These are phyloP conservation scores for Sphaerulina musiva DNA, from an alignment of 2,329 filamentous ascomycete genomes.

Conservation along the genomic window DNA sequence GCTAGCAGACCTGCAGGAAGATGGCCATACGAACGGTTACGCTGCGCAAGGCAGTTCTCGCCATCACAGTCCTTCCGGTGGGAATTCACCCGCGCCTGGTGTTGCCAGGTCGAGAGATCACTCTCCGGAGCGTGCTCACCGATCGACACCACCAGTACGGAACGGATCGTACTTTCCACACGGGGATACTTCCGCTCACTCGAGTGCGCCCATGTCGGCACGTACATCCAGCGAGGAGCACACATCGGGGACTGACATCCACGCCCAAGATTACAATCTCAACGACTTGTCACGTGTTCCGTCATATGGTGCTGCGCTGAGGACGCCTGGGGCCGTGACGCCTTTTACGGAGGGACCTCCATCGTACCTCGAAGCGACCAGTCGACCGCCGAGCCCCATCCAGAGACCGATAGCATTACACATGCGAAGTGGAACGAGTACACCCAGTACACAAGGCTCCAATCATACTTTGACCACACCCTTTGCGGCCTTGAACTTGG, in stretches of 20 bases:
- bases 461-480: conserved; percentile 16
- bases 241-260: conserved; percentile 11
- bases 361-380: conserved; percentile 43
- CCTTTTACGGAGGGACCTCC: conserved; percentile 40
- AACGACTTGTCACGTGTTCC: conserved; percentile 44
- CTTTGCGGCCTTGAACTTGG: conserved; percentile 13
- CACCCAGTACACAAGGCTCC: conserved; percentile 21
- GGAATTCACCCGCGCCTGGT: conserved; percentile 28
- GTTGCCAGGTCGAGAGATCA: conserved; percentile 14
- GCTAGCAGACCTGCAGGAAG: conserved; percentile 48
- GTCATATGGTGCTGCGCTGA: conserved; percentile 46
- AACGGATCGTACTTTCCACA: conserved; percentile 23
- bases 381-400: conserved; percentile 26
- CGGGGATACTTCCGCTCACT: conserved; percentile 24
- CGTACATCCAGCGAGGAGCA: conserved; percentile 31
- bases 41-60: conserved; percentile 24
- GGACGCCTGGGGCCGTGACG: conserved; percentile 39
- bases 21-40: conserved; percentile 27
- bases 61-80: conserved; percentile 30
- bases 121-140: conserved; percentile 21
- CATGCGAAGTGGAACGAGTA: conserved; percentile 23
- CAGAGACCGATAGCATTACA: conserved; percentile 28
- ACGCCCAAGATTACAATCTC: conserved; percentile 39
- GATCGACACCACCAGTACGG: conserved; percentile 10
- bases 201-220: conserved; percentile 30